A percentile compares a stretch with the other conserved stretches of the same genome.
Conservation (phyloP, 257 asterid genomes). For the Salvia rosmarinus region DNA sequence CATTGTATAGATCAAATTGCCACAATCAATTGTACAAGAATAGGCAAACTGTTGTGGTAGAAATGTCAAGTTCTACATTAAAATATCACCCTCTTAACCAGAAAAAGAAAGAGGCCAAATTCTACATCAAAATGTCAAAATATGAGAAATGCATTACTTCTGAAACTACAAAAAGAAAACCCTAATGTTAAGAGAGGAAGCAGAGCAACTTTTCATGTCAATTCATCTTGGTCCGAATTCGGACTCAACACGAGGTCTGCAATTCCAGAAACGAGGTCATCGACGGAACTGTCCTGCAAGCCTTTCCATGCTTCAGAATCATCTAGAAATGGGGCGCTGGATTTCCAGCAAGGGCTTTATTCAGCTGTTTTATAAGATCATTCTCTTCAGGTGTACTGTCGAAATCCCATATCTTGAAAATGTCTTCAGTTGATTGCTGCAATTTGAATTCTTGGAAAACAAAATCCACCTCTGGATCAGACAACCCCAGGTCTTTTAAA, state of each 20-base stretch:
- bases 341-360: slow-evolving; percentile 38
- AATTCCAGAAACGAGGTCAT: slow-evolving; percentile 57
- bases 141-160: background rate
- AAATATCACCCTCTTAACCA: too few species aligned
- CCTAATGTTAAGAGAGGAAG: background rate
- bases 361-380: slow-evolving; percentile 43
- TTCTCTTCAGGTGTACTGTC: slow-evolving; percentile 44
- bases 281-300: slow-evolving; percentile 39
- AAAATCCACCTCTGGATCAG: slow-evolving; percentile 41
- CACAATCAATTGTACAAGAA: too few species aligned
- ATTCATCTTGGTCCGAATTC: background rate
- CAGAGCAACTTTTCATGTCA: background rate
- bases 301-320: slow-evolving; percentile 34
- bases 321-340: slow-evolving; percentile 35
- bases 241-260: slow-evolving; percentile 57
- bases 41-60: too few species aligned
- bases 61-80: too few species aligned
- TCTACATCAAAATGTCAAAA: background rate
- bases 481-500: slow-evolving; percentile 33
- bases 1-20: background rate
- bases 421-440: slow-evolving; percentile 42
- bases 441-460: slow-evolving; percentile 36
- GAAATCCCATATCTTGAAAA: slow-evolving; percentile 54
- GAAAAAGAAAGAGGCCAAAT: background rate
- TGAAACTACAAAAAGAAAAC: background rate